phyloP scores from a whole-genome alignment of 78 protist genomes.

The Dictyostelium brefeldianum region DNA sequence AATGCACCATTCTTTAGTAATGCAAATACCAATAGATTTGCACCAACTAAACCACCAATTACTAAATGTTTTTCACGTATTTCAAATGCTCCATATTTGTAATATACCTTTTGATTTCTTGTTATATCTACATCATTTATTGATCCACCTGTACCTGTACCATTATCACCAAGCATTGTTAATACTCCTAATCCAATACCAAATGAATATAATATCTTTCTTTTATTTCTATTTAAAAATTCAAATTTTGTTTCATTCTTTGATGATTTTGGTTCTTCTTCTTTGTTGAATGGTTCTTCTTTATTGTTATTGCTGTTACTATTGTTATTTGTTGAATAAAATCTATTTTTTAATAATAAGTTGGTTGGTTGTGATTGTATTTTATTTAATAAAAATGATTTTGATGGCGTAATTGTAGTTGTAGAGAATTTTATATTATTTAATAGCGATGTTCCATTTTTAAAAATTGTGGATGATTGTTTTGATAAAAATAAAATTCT shows the following conservation, averaged over 20 bases:
- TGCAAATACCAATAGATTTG: background rate
- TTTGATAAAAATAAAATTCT: no score
- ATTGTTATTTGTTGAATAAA: conserved; percentile 1
- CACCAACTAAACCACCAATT: conserved; percentile 22
- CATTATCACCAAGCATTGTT: background rate
- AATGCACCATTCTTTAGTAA: conserved; percentile 20
- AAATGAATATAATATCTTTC: background rate
- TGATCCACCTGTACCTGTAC: background rate
- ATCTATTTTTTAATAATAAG: background rate
- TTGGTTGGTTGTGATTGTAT: no score
- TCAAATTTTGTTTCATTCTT: background rate
- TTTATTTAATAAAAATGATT: no score
- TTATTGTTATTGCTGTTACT: background rate
- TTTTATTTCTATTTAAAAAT: conserved; percentile 17
- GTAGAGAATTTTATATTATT: no score
- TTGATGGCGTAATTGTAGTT: no score
- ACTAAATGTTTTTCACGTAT: background rate
- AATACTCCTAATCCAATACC: background rate
- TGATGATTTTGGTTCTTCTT: background rate
- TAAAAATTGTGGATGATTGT: background rate
- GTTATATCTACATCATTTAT: no score
- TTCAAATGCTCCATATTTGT: background rate
- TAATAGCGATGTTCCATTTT: no score
- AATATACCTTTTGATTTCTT: background rate
- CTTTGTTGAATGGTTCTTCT: background rate